Evolutionary conservation across 768 basidiomycete genomes (phyloP).

Genomic region (Sarcomyxa edulis): DNA sequence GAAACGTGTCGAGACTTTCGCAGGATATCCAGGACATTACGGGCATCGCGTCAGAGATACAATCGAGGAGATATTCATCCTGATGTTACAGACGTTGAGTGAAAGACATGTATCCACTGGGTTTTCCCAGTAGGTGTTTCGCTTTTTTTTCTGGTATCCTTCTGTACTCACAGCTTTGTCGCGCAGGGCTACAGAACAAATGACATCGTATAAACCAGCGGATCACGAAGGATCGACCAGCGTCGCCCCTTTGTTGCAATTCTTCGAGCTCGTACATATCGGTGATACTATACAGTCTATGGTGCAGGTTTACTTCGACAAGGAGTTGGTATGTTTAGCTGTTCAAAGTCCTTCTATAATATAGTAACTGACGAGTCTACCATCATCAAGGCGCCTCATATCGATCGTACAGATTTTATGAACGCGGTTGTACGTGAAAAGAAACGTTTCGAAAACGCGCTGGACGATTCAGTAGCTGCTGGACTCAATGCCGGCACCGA

Average conservation of each 20-base stretch:
- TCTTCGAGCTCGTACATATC: conserved; percentile 95
- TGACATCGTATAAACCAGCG: conserved; percentile 85
- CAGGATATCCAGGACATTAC: conserved; percentile 79
- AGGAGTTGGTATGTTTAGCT: conserved; percentile 68
- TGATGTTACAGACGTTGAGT: conserved; percentile 72
- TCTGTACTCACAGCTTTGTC: conserved; percentile 1
- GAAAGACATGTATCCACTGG: conserved; percentile 78
- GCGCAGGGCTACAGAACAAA: conserved; percentile 78
- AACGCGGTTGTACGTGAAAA: conserved; percentile 93
- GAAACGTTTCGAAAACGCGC: conserved; percentile 87
- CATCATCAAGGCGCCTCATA: conserved; percentile 83
- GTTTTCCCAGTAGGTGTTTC: conserved; percentile 59
- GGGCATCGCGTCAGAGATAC: conserved; percentile 88
- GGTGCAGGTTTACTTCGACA: conserved; percentile 98
- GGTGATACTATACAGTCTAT: conserved; percentile 98
- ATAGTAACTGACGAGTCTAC: background rate
- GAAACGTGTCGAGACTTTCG: conserved; percentile 90
- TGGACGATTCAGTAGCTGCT: conserved; percentile 91
- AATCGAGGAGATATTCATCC: conserved; percentile 89
- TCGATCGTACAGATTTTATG: conserved; percentile 90
- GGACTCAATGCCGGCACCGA: conserved; percentile 95
- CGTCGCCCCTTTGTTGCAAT: conserved; percentile 91
- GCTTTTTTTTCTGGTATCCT: conserved; percentile 12
- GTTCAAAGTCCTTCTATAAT: conserved; percentile 1
- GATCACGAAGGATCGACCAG: conserved; percentile 77